These are phyloP conservation scores for Penicillium capsulatum DNA, from an alignment of 2,329 filamentous ascomycete species.

Conservation along the genomic window DNA sequence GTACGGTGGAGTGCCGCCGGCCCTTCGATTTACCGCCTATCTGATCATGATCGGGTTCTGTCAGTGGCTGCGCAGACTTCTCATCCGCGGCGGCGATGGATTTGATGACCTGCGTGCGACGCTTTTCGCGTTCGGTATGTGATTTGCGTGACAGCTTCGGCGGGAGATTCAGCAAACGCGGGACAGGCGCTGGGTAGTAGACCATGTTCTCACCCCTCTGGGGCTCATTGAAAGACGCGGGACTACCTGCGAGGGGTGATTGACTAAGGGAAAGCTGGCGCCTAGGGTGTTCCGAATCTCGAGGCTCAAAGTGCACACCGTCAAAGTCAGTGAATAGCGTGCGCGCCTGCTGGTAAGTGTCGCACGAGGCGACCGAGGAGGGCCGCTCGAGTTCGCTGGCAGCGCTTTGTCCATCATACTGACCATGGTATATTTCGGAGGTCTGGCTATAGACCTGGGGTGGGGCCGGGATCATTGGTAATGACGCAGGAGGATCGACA, in stretches of 20 bases:
- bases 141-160: conserved; percentile 76
- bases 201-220: conserved; percentile 74
- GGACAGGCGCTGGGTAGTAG: conserved; percentile 92
- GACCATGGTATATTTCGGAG: conserved; percentile 14
- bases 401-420: conserved; percentile 13
- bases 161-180: conserved; percentile 86
- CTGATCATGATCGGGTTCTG: conserved; percentile 20
- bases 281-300: conserved; percentile 20
- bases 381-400: conserved; percentile 29
- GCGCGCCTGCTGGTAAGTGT: conserved; percentile 45
- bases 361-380: conserved; percentile 40
- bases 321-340: conserved; percentile 48
- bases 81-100: conserved; percentile 55
- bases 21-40: conserved; percentile 16
- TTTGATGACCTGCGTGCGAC: conserved; percentile 69
- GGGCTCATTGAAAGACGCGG: conserved; percentile 38
- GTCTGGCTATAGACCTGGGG: conserved; percentile 12
- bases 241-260: conserved; percentile 39
- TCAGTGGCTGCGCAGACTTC: conserved; percentile 50
- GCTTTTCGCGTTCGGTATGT: conserved; percentile 60
- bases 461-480: conserved; percentile 10
- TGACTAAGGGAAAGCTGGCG: conserved; percentile 38
- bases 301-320: conserved; percentile 44
- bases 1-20: conserved; percentile 53
- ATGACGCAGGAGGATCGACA: conserved; percentile 12